phyloP scores from a whole-genome alignment of 495 filamentous ascomycete genomes.

The Cercophora samala region DNA sequence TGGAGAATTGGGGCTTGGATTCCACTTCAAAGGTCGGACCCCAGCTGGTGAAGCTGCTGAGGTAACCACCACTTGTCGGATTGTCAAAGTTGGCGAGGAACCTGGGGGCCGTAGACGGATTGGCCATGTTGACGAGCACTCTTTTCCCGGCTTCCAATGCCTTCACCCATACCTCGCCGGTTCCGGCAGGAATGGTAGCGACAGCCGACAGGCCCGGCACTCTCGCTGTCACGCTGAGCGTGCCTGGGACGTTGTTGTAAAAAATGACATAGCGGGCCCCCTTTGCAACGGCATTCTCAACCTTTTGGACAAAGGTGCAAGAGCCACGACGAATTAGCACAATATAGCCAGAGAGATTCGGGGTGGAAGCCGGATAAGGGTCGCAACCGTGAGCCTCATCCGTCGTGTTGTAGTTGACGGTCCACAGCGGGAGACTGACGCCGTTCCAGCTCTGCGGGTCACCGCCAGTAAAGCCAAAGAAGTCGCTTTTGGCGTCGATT shows the following conservation, averaged over 20 bases:
- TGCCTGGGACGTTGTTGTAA: conserved; percentile 49
- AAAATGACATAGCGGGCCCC: conserved; percentile 56
- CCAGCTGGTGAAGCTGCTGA: conserved; percentile 54
- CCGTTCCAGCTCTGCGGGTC: conserved; percentile 38
- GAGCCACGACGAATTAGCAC: conserved; percentile 54
- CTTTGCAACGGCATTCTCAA: conserved; percentile 45
- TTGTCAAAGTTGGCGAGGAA: conserved; percentile 39
- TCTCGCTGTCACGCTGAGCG: conserved; percentile 26
- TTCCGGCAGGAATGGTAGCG: conserved; percentile 45
- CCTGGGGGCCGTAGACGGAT: conserved; percentile 39
- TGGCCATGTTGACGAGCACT: conserved; percentile 43
- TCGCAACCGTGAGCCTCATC: conserved; percentile 46
- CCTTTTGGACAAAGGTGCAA: conserved; percentile 50
- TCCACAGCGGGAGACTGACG: conserved; percentile 49
- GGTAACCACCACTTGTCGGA: conserved; percentile 39
- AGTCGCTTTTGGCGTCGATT: conserved; percentile 25
- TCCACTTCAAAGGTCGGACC: conserved; percentile 55
- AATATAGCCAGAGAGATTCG: conserved; percentile 50
- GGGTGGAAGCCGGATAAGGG: conserved; percentile 43
- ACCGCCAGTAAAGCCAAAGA: conserved; percentile 41
- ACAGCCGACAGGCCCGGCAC: conserved; percentile 34
- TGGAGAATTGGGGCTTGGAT: conserved; percentile 52
- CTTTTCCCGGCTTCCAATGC: conserved; percentile 36
- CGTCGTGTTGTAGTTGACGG: conserved; percentile 48
- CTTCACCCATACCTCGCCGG: conserved; percentile 46